phyloP scores from a whole-genome alignment of 495 filamentous ascomycete genomes.

The Podospora comata region DNA sequence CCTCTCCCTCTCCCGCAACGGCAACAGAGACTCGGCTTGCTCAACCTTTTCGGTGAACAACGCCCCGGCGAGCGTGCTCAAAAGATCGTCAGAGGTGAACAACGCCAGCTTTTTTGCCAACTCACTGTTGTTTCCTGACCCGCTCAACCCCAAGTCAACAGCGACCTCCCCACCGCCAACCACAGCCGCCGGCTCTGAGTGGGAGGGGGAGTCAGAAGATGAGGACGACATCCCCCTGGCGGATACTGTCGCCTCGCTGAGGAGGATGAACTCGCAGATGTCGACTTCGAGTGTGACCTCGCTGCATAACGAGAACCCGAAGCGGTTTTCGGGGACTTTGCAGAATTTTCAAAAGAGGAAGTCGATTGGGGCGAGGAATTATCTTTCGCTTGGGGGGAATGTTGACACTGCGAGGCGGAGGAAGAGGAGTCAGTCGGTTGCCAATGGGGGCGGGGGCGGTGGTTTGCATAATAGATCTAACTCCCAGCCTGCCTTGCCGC shows the following conservation, averaged over 20 bases:
- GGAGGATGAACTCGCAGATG: conserved; percentile 29
- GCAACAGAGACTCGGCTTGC: background rate
- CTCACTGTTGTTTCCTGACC: conserved; percentile 5
- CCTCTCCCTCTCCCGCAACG: conserved; percentile 6
- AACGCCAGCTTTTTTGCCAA: conserved; percentile 14
- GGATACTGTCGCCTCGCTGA: conserved; percentile 15
- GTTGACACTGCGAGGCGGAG: background rate
- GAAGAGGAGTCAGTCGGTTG: conserved; percentile 14
- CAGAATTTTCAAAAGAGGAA: background rate
- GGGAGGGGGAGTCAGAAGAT: background rate
- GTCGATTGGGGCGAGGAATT: conserved; percentile 3
- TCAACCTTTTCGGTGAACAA: conserved; percentile 30
- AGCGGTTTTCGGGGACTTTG: background rate
- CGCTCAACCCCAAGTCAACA: background rate
- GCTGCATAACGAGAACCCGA: conserved; percentile 4
- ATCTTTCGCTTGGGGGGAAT: background rate
- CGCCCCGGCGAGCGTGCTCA: background rate
- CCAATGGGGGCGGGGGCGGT: background rate
- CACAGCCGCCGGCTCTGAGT: background rate
- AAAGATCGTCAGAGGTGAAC: conserved; percentile 14
- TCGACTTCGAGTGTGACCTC: conserved; percentile 17
- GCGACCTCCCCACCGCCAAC: background rate
- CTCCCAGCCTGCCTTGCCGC: background rate
- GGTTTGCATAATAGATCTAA: background rate
- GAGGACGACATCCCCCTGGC: conserved; percentile 1